Conservation (phyloP, 148 eudicot species). For the Beta vulgaris region DNA sequence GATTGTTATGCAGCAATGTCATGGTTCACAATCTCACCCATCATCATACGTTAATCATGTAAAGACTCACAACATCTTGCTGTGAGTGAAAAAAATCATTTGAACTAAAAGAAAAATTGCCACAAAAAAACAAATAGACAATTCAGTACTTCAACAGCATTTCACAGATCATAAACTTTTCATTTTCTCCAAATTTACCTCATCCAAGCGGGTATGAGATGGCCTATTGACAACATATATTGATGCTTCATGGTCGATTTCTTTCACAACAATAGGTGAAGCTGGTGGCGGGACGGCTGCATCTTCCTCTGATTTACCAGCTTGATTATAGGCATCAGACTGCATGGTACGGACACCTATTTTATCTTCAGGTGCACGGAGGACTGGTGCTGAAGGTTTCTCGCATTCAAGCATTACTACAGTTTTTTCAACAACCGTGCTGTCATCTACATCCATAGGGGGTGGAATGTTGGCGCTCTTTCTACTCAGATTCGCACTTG, state of each 20-base stretch:
- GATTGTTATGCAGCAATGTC: not conserved
- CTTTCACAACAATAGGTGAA: conserved; percentile 42
- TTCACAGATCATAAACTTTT: not conserved
- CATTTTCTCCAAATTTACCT: conserved; percentile 36
- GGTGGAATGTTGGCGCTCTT: conserved; percentile 21
- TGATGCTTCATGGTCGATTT: conserved; percentile 34
- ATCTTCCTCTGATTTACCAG: conserved; percentile 33
- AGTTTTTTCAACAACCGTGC: conserved; percentile 71
- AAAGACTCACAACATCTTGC: not conserved
- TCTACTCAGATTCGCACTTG: conserved; percentile 24
- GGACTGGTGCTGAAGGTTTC: conserved; percentile 45
- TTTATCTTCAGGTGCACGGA: conserved; percentile 32
- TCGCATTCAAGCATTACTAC: conserved; percentile 75
- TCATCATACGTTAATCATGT: not conserved
- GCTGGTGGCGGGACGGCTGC: conserved; percentile 39
- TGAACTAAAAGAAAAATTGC: not conserved
- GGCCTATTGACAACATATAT: conserved; percentile 34
- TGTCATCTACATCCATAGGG: conserved; percentile 54
- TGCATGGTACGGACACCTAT: conserved; percentile 19
- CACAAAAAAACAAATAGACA: not conserved
- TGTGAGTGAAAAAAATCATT: not conserved
- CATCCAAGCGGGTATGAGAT: conserved; percentile 22
- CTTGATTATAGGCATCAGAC: conserved; percentile 25
- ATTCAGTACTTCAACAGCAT: not conserved
- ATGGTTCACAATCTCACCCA: not conserved